Evolutionary conservation across 2,329 filamentous ascomycete genomes (phyloP), one percentile per base, ranked within the genome.

Genomic region (Diaporthe citri): DNA sequence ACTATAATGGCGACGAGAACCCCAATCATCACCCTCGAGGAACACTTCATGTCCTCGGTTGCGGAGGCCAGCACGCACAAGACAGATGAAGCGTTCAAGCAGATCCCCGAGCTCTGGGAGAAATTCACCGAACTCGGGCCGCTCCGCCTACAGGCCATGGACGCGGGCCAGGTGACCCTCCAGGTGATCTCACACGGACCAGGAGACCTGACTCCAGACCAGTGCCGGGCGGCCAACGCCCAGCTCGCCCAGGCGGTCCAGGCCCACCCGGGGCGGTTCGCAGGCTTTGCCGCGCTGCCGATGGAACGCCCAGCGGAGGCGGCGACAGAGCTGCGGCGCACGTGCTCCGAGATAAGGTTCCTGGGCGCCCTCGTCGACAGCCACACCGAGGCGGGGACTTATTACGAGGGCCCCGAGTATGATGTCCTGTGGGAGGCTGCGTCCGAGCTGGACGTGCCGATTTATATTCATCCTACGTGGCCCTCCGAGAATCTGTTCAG

Each of bases 11-110:
- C 71, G 17, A 48, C 52, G 25, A 71, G 20, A 20, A 67, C 48
- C 5, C 81, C 82, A 1, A 76, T 85, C 10, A 85, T 86, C 56
- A 80, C 84, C 15, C 82, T 87, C n/a, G 85, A 86, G 76, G 85
- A 87, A 71, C 85, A 87, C 75, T 84, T 81, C 77, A 74, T 81
- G 72, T 79, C 81, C 57, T 51, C 76, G 5, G 71, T 76, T 1
- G 76, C 79, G 39, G 75, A 77, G 15, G 41, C 69, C 9, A 51
- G 67, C 25, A 75, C 78, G 39, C 55, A 74, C 73, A 70, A 36
- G 6, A 75, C 79, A 72, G 76, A 73, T 3, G 78, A 79, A 34
- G 77, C 78, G 12, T 75, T 81, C 36, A 75, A 77, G 39, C 73
- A 79, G 34, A 62, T 78, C 28, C 76, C 78, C 8, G 69, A 57